A percentile compares a stretch with the other conserved stretches of the same genome.
Conservation (phyloP, 306 rosid genomes). For the Biancaea sappan region DNA sequence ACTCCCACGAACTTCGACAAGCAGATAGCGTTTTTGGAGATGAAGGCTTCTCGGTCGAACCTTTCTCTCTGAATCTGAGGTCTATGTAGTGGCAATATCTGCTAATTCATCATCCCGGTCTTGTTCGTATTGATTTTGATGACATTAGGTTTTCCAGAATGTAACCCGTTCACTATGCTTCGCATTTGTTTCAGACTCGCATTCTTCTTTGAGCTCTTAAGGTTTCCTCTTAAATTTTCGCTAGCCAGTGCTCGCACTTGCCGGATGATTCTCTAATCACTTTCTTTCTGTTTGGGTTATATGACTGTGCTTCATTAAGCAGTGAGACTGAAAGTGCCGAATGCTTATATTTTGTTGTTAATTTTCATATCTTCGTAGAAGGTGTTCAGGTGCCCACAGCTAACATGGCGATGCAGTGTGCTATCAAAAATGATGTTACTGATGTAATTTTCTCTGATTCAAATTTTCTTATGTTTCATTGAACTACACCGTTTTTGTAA, state of each 20-base stretch:
- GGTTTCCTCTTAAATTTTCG: background rate
- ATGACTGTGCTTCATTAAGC: background rate
- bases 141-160: background rate
- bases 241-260: background rate
- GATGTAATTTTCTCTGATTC: conserved; percentile 44
- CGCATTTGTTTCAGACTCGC: background rate
- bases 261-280: background rate
- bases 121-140: background rate
- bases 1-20: background rate
- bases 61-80: background rate
- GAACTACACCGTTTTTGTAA: background rate
- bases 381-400: background rate
- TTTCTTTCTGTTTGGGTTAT: background rate
- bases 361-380: background rate
- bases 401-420: conserved; percentile 50
- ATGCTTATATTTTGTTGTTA: background rate
- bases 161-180: background rate
- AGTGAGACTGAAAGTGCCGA: background rate
- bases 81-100: background rate
- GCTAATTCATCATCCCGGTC: background rate
- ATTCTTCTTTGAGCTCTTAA: background rate
- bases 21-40: background rate
- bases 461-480: background rate
- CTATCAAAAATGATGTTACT: conserved; percentile 64
- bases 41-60: background rate